Evolutionary conservation across 2,329 filamentous ascomycete genomes (phyloP), one percentile per base, ranked within the genome.

Genomic region (Curvularia spicifera): DNA sequence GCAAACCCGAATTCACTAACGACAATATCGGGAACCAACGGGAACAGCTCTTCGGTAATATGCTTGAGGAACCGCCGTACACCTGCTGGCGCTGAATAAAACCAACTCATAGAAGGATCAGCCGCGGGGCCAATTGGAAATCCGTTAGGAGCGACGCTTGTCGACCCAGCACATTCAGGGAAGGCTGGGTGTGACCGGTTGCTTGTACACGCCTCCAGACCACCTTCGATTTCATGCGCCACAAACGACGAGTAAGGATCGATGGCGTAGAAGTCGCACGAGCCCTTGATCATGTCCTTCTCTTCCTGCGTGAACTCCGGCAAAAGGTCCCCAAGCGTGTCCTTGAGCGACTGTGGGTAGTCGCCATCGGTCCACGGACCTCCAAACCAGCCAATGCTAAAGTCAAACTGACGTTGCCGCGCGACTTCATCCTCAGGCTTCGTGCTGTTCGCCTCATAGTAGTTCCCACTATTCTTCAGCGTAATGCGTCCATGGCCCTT

Each of bases 351-450:
- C 44, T 73, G 62, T 0, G 78, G 77, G 53, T 80, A 80, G 60
- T 80, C 78, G 35, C 78, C 76, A 54, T 81, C 78, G 5, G 76
- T 76, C 80, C 79, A 83, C n/a, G 77, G 76, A 2, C 79, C 79
- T 18, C 76, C 77, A 55, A 81, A 82, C 79, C 79, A 81, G 5
- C 79, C 79, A 22, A 78, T 70, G 50, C 69, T 71, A 63, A 80
- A 80, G 58, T 79, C 77, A 50, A 75, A 78, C 55, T 74, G 74
- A n/a, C 78, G 70, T 52, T 78, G 75, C 4, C 70, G 68, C 5
- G 78, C 75, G 10, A 71, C 64, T n/a, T 69, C 64, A 55, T 80
- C 78, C 5, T 61, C 76, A 18, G 69, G 57, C 10, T 65, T 72
- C n/a, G 72, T 74, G 31, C 71, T 72, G 50, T 77, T 77, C 18